Conservation (phyloP, 139 green algal species). For the Picochlorum costavermella region DNA sequence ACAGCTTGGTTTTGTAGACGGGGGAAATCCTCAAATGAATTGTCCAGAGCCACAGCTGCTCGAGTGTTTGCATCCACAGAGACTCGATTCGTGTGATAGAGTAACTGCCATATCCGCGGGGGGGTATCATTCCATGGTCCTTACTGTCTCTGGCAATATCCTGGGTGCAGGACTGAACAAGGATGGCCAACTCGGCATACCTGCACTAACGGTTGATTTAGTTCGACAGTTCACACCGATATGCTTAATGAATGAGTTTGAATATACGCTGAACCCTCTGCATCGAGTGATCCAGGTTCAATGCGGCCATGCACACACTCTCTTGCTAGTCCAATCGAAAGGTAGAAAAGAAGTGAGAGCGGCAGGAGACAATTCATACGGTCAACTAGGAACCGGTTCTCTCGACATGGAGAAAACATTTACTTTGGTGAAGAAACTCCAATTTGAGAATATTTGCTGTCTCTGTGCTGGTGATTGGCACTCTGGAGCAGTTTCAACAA, state of each 20-base stretch:
- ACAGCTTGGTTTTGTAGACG: conserved; percentile 47
- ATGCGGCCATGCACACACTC: conserved; percentile 46
- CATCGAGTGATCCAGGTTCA: conserved; percentile 47
- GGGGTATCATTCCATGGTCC: conserved; percentile 55
- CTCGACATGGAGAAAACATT: conserved; percentile 28
- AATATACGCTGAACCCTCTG: too few species aligned
- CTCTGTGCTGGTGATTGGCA: conserved; percentile 59
- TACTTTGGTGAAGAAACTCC: conserved; percentile 25
- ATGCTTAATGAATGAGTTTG: too few species aligned
- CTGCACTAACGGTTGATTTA: too few species aligned
- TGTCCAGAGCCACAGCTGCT: conserved; percentile 48
- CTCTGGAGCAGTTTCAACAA: conserved; percentile 43
- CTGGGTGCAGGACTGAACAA: conserved; percentile 62
- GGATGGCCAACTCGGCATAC: conserved; percentile 31
- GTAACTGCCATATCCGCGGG: conserved; percentile 66
- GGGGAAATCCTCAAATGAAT: conserved; percentile 17
- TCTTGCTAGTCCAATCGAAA: conserved; percentile 41
- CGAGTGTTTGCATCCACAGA: conserved; percentile 39
- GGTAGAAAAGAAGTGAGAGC: conserved; percentile 38
- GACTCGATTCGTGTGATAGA: conserved; percentile 39
- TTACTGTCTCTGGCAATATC: conserved; percentile 59
- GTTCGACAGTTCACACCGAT: too few species aligned
- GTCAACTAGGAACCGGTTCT: conserved; percentile 67
- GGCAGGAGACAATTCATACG: conserved; percentile 59
- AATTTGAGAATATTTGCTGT: conserved; percentile 30